These are phyloP conservation scores for Aspergillus unguis DNA, from an alignment of 2,329 filamentous ascomycete species.

Conservation along the genomic window DNA sequence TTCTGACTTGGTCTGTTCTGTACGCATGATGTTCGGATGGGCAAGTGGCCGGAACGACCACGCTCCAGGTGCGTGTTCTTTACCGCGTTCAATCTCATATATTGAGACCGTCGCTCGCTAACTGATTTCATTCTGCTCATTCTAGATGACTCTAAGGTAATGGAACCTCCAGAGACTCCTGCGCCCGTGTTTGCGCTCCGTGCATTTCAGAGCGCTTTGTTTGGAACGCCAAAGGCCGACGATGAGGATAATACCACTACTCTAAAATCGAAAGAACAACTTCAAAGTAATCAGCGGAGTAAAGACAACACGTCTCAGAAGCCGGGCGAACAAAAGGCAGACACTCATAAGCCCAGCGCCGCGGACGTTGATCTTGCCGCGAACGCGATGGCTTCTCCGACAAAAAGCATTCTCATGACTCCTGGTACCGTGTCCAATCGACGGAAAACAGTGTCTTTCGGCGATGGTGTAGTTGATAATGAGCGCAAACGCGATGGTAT, in stretches of 20 bases:
- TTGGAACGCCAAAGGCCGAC: slow-evolving; percentile 59
- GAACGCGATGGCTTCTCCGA: slow-evolving; percentile 47
- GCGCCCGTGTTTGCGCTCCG: slow-evolving; percentile 65
- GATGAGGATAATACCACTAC: slow-evolving; percentile 35
- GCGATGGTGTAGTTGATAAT: slow-evolving; percentile 55
- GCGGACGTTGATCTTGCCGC: slow-evolving; percentile 24
- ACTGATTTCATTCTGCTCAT: slow-evolving; percentile 14
- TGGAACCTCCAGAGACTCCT: slow-evolving; percentile 61
- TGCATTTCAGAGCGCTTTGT: slow-evolving; percentile 63
- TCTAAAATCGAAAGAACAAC: slow-evolving; percentile 16
- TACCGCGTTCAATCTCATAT: neutral
- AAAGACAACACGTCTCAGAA: slow-evolving; percentile 22
- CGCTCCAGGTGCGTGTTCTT: slow-evolving; percentile 27
- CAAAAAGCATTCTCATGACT: slow-evolving; percentile 63
- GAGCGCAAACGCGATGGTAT: slow-evolving; percentile 48
- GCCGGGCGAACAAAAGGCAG: slow-evolving; percentile 19
- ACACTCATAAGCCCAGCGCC: slow-evolving; percentile 20
- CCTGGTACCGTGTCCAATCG: slow-evolving; percentile 56
- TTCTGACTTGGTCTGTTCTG: slow-evolving; percentile 12
- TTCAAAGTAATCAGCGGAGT: slow-evolving; percentile 18
- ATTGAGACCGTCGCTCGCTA: slow-evolving; percentile 12
- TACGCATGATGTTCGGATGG: slow-evolving; percentile 34
- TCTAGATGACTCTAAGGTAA: slow-evolving; percentile 49
- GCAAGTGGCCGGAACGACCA: slow-evolving; percentile 31
- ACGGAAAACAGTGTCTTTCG: slow-evolving; percentile 61